A percentile compares a stretch with the other conserved stretches of the same genome.
These are phyloP conservation scores for Schizophyllum amplum DNA, from an alignment of 1,284 basidiomycete species.

Conservation along the genomic window DNA sequence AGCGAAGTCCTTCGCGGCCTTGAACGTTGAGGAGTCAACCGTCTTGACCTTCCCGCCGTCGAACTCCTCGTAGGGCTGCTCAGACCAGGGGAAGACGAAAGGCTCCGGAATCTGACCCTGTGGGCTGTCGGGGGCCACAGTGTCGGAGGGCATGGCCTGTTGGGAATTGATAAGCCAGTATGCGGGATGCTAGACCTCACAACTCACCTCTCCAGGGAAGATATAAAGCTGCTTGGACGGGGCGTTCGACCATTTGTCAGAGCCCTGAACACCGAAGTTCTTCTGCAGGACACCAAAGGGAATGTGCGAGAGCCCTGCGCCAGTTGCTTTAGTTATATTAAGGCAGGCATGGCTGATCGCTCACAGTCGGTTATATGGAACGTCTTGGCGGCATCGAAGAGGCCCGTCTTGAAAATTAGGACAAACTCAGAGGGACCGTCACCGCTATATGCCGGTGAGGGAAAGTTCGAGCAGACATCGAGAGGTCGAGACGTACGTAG, in stretches of 20 bases:
- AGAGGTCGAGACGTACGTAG: conserved; percentile 24
- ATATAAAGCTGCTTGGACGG: conserved; percentile 45
- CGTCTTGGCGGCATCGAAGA: conserved; percentile 60
- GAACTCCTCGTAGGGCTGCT: conserved; percentile 38
- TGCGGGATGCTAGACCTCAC: not conserved
- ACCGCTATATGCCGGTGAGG: conserved; percentile 8
- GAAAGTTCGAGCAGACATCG: not conserved
- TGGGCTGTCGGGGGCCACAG: conserved; percentile 33
- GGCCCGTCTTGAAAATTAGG: conserved; percentile 57
- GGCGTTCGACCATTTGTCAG: conserved; percentile 48
- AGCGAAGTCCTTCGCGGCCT: conserved; percentile 48
- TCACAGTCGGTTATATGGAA: conserved; percentile 27
- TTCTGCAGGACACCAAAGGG: conserved; percentile 46
- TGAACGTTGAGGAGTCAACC: conserved; percentile 45
- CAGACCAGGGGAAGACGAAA: conserved; percentile 47
- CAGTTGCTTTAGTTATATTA: conserved; percentile 21
- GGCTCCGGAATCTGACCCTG: conserved; percentile 44
- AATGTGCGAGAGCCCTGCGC: conserved; percentile 34
- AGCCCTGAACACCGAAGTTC: conserved; percentile 50
- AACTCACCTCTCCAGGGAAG: not conserved
- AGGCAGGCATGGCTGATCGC: too few species aligned
- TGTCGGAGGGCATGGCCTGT: conserved; percentile 24
- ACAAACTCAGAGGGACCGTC: conserved; percentile 57
- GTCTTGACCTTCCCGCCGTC: conserved; percentile 58
- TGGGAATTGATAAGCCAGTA: not conserved